Evolutionary conservation across 202 grass and related monocot species (phyloP), one percentile per base, ranked within the genome.

Genomic region (Panicum hallii): DNA sequence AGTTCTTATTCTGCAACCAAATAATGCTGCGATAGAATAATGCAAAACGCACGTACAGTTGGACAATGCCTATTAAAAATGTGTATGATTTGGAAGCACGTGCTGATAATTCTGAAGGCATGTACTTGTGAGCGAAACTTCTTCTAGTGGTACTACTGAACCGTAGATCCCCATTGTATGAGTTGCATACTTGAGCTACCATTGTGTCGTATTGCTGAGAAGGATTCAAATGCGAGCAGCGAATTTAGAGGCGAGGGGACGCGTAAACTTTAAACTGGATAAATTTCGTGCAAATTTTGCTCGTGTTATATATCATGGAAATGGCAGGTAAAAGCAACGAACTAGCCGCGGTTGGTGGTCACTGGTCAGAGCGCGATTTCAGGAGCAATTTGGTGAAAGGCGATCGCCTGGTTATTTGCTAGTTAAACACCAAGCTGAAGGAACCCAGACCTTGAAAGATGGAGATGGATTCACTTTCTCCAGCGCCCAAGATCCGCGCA

Each of bases 1-100:
- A 38, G 36, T 38, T 38, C 36, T 38, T 65, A 23, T 40, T 77
- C 50, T 82, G 32, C 32, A 50, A 36, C 60, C 48, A 66, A 70
- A 75, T 42, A 61, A 76, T 79, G 32, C 42, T 73, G 11, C 14
- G 34, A 78, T 57, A n/a, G 72, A 74, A 57, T 56, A 73, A 77
- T 49, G 10, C 16, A 72, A 58, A 77, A 16, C 9, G 70, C 23
- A 72, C 8, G 71, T 86, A 72, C 78, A 85, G 64, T 54, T 81
- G 43, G 28, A 11, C 28, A 9, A 16, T 42, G 34, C 1, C 52
- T 11, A 22, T 41, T 22, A 1, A 56, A 68, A 34, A 55, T 55
- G 67, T 14, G 42, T 52, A 46, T 20, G 28, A 67, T 38, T 71
- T 30, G 14, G 6, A 61, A n/a, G 32, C 9, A 61, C 49, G 74